phyloP scores from a whole-genome alignment of 148 eudicot species.

The Vaccinium vitisidaea region DNA sequence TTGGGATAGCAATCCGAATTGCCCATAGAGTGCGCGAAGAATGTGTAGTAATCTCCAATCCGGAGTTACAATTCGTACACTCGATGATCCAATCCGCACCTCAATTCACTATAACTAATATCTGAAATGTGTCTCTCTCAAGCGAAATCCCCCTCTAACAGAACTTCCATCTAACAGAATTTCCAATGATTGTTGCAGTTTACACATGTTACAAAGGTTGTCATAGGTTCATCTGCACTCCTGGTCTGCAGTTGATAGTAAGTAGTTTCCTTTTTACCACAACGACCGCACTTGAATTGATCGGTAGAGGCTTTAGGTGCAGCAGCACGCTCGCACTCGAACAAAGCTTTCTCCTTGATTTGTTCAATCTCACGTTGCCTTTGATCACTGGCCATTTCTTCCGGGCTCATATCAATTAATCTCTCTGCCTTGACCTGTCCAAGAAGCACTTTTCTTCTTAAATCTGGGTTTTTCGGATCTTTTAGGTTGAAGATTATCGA shows the following conservation, averaged over 20 bases:
- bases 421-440: conserved; percentile 51
- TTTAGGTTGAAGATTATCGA: conserved; percentile 60
- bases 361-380: conserved; percentile 49
- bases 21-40: background rate
- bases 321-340: conserved; percentile 59
- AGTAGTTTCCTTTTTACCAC: conserved; percentile 56
- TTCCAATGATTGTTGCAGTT: conserved; percentile 81
- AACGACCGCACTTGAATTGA: conserved; percentile 64
- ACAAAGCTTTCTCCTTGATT: conserved; percentile 54
- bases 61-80: background rate
- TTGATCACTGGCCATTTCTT: conserved; percentile 69
- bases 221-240: conserved; percentile 83
- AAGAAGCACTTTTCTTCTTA: conserved; percentile 57
- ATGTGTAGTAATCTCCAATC: background rate
- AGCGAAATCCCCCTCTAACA: conserved; percentile 28
- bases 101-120: background rate
- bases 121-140: background rate
- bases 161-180: conserved; percentile 67
- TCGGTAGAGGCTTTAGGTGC: conserved; percentile 62
- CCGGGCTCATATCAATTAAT: conserved; percentile 36
- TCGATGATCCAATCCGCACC: background rate
- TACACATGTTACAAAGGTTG: conserved; percentile 68
- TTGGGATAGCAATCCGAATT: background rate
- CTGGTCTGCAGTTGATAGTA: conserved; percentile 71
- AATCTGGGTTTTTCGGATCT: conserved; percentile 60